phyloP scores from a whole-genome alignment of 371 early-diverging fungal species.

The Mortierella sp. region DNA sequence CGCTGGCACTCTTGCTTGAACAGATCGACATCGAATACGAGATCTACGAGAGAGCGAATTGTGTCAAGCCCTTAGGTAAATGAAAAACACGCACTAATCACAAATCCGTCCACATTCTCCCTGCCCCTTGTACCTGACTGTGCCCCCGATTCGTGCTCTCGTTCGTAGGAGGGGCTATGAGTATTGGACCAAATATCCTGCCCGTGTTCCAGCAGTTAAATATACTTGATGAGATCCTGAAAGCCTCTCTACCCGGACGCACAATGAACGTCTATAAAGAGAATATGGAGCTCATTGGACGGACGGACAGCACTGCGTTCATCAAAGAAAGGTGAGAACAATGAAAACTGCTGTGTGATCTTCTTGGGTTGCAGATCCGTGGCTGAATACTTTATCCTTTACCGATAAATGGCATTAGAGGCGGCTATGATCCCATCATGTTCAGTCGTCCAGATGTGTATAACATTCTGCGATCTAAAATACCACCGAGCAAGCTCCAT shows the following conservation, averaged over 20 bases:
- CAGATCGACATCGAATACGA: slow-evolving; percentile 13
- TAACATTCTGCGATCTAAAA: slow-evolving; percentile 18
- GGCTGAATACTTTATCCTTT: no score
- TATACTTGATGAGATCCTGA: slow-evolving; percentile 23
- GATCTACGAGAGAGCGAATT: slow-evolving; percentile 20
- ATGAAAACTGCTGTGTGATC: not conserved
- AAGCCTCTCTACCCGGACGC: slow-evolving; percentile 10
- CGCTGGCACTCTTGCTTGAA: slow-evolving; percentile 16
- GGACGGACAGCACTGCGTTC: slow-evolving; percentile 8
- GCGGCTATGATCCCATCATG: slow-evolving; percentile 18
- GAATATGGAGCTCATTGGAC: slow-evolving; percentile 15
- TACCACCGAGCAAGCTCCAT: slow-evolving; percentile 5
- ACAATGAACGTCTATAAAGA: slow-evolving; percentile 24
- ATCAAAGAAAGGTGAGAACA: slow-evolving; percentile 8
- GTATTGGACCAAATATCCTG: slow-evolving; percentile 14
- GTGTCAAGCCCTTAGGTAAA: slow-evolving; percentile 30
- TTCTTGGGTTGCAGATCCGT: no score
- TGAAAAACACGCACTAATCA: not conserved
- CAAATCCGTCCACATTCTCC: not conserved
- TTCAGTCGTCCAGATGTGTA: slow-evolving; percentile 27
- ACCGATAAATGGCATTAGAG: not conserved
- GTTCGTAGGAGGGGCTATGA: slow-evolving; percentile 20
- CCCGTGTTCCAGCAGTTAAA: slow-evolving; percentile 34
- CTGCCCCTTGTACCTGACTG: not conserved
- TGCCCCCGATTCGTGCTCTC: not conserved